A percentile compares a stretch with the other conserved stretches of the same genome.
These are phyloP conservation scores for Davidsoniella eucalypti DNA, from an alignment of 2,329 filamentous ascomycete species.

Conservation along the genomic window DNA sequence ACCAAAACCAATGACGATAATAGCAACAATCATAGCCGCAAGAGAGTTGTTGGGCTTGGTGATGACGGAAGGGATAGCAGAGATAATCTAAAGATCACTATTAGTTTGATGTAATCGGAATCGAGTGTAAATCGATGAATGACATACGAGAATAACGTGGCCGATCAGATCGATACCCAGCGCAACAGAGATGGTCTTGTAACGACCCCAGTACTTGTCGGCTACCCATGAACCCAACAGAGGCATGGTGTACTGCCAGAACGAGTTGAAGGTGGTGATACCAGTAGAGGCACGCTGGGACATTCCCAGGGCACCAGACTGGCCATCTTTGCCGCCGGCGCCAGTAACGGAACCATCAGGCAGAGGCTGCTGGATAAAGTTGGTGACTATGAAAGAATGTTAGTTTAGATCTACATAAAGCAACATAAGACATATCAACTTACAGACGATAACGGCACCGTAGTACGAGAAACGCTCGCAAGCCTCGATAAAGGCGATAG, in stretches of 20 bases:
- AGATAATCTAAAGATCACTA: conserved; percentile 27
- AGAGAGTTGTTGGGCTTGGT: conserved; percentile 37
- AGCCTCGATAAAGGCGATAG: conserved; percentile 50
- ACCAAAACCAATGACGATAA: conserved; percentile 36
- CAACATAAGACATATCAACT: conserved; percentile 22
- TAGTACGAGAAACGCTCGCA: conserved; percentile 63
- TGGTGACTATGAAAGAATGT: conserved; percentile 27
- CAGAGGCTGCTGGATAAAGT: conserved; percentile 45
- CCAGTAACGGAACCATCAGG: conserved; percentile 39
- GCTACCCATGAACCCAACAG: conserved; percentile 34
- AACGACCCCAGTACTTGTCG: conserved; percentile 48
- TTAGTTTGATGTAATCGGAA: neutral
- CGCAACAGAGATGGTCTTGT: conserved; percentile 48
- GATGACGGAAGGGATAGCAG: conserved; percentile 47
- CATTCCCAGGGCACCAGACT: conserved; percentile 39
- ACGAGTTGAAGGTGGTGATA: conserved; percentile 33
- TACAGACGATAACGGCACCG: conserved; percentile 46
- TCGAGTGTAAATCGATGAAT: neutral
- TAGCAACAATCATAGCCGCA: conserved; percentile 46
- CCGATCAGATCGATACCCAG: conserved; percentile 46
- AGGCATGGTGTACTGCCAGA: conserved; percentile 45
- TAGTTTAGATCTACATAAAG: neutral
- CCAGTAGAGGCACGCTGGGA: conserved; percentile 35
- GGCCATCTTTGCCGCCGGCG: conserved; percentile 23
- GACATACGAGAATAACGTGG: conserved; percentile 38